phyloP scores from a whole-genome alignment of 1,284 basidiomycete species.

The Laetiporus sulphureus region DNA sequence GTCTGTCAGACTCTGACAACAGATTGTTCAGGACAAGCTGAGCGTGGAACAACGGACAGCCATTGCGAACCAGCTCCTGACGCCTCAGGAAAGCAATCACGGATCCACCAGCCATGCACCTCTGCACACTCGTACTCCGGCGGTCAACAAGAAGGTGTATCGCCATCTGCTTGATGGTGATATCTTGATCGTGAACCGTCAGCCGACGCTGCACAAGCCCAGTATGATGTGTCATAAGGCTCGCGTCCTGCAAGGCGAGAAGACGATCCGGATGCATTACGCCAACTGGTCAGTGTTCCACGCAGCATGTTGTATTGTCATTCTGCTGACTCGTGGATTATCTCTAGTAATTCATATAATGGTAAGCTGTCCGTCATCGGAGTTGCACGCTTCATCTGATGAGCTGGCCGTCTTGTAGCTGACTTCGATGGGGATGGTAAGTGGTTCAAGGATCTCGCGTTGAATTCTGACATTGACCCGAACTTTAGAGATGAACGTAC shows the following conservation, averaged over 20 bases:
- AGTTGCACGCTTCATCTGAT: constrained; percentile 7
- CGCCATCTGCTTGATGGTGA: constrained; percentile 95
- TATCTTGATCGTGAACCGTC: constrained; percentile 93
- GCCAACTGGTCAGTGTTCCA: constrained; percentile 80
- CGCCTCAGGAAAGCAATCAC: constrained; percentile 76
- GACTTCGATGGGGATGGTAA: constrained; percentile 98
- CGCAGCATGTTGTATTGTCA: background rate
- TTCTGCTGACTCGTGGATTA: constrained; percentile 10
- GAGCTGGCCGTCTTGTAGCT: no score
- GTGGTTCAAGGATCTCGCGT: constrained; percentile 17
- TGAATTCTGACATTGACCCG: constrained; percentile 12
- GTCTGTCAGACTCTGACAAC: no score
- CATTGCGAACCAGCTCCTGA: constrained; percentile 94
- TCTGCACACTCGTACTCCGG: constrained; percentile 62
- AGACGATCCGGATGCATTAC: constrained; percentile 99
- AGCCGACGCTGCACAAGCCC: constrained; percentile 99
- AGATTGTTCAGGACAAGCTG: constrained; percentile 80
- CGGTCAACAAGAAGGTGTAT: constrained; percentile 96
- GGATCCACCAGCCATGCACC: constrained; percentile 43
- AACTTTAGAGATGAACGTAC: constrained; percentile 92
- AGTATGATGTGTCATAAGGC: constrained; percentile 99
- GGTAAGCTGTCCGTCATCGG: constrained; percentile 37
- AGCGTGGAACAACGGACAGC: constrained; percentile 87
- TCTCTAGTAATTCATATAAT: constrained; percentile 90
- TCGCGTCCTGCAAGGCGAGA: constrained; percentile 89